Evolutionary conservation across 768 basidiomycete genomes (phyloP), one percentile per base, ranked within the genome.

Genomic region (Phallus indusiatus): DNA sequence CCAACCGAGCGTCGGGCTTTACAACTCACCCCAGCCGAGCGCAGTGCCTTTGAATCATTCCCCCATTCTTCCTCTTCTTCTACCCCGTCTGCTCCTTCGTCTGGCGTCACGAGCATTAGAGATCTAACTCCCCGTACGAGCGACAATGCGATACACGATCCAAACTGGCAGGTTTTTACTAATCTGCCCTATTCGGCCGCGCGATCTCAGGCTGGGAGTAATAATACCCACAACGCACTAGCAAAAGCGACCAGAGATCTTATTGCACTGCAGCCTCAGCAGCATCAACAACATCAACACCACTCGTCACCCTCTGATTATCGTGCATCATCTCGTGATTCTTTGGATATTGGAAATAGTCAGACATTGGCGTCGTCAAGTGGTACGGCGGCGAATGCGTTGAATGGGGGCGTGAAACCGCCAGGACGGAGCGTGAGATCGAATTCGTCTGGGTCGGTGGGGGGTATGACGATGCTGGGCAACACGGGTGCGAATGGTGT

Each of bases 211-310:
- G n/a, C n/a, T 59, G 53, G 22, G 36, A 34, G 37, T 18, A 42
- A 59, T 16, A 53, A 57, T 14, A 54, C 35, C 20, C 82, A 75
- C 59, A 83, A 86, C 56, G 83, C 83, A 1, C 78, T 92, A 56
- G 73, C 85, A 55, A 86, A 85, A 71, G 88, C 88, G 0, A 91
- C 89, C 0, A 89, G 87, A 70, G 87, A 90, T 69, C 80, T 92
- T 48, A 89, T 92, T 83, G 76, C 86, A 4, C 75, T 90, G 24
- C 86, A 86, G 55, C 59, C 20, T 54, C 58, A n/a, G n/a, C n/a
- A n/a, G n/a, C n/a, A n/a, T n/a, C n/a, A n/a, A n/a, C n/a, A n/a
- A n/a, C n/a, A n/a, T n/a, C n/a, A n/a, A n/a, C n/a, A n/a, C n/a
- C n/a, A n/a, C 20, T 51, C 61, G 37, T 24, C 54, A 1, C 24